Evolutionary conservation across 345 rosid species (phyloP).

Genomic region (Gossypium longicalyx): DNA sequence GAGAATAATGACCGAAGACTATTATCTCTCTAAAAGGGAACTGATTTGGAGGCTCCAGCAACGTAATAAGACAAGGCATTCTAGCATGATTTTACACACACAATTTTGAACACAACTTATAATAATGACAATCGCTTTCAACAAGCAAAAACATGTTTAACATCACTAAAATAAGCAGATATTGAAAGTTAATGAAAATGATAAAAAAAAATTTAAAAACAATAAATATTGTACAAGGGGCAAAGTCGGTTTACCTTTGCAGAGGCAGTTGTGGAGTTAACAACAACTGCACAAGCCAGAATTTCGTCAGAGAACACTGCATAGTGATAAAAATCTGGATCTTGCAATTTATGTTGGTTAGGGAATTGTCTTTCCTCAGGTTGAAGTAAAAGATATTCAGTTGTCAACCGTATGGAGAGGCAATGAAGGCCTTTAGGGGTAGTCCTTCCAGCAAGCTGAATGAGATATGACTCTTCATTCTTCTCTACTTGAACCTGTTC

Average conservation of each 20-base stretch:
- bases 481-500: slow-evolving; percentile 66
- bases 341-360: slow-evolving; percentile 45
- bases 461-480: slow-evolving; percentile 57
- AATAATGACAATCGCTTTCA: background rate
- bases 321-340: slow-evolving; percentile 62
- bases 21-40: background rate
- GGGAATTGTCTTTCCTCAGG: slow-evolving; percentile 69
- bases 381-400: slow-evolving; percentile 60
- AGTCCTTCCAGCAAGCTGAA: slow-evolving; percentile 83
- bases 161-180: background rate
- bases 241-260: slow-evolving; percentile 49
- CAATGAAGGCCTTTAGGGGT: slow-evolving; percentile 95
- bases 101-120: background rate
- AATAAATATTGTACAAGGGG: background rate
- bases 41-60: background rate
- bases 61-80: background rate
- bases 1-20: background rate
- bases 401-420: slow-evolving; percentile 80
- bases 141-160: background rate
- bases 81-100: background rate
- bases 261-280: slow-evolving; percentile 64
- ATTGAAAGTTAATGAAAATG: background rate
- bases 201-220: background rate
- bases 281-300: slow-evolving; percentile 83
- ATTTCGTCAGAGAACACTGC: slow-evolving; percentile 84